A percentile compares a stretch with the other conserved stretches of the same genome.
phyloP scores from a whole-genome alignment of 345 rosid genomes.

The Eucalyptus pauciflora region DNA sequence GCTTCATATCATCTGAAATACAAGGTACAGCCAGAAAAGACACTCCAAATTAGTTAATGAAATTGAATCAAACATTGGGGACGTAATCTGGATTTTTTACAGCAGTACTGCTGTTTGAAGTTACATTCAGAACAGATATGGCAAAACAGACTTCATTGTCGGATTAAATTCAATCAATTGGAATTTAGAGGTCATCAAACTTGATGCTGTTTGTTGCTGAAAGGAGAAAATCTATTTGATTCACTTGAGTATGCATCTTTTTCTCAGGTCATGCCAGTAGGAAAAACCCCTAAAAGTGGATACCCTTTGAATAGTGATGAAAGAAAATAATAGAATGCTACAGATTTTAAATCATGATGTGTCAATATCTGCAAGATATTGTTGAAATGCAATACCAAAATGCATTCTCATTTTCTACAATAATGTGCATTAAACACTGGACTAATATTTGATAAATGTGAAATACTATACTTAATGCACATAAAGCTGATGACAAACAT shows the following conservation, averaged over 20 bases:
- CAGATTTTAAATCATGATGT: neutral
- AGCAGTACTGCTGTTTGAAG: neutral
- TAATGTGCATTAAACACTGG: neutral
- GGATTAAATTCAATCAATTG: neutral
- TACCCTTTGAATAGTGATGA: neutral
- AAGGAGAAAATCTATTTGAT: neutral
- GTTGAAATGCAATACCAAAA: neutral
- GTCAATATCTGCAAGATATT: neutral
- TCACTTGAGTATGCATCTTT: neutral
- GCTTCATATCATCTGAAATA: neutral
- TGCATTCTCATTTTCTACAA: neutral
- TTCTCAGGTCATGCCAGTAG: neutral
- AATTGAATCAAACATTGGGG: neutral
- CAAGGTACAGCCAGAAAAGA: neutral
- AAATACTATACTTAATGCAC: neutral
- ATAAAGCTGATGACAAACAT: neutral
- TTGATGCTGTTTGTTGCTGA: neutral
- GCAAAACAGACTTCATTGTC: neutral
- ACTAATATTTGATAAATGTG: neutral
- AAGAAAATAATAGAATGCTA: neutral
- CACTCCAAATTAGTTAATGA: neutral
- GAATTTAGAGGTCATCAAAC: neutral
- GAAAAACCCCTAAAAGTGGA: neutral
- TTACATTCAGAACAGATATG: neutral
- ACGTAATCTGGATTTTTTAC: neutral